A percentile compares a stretch with the other conserved stretches of the same genome.
Conservation (phyloP, 176 grass and related monocot genomes). For the Oryza australiensis region DNA sequence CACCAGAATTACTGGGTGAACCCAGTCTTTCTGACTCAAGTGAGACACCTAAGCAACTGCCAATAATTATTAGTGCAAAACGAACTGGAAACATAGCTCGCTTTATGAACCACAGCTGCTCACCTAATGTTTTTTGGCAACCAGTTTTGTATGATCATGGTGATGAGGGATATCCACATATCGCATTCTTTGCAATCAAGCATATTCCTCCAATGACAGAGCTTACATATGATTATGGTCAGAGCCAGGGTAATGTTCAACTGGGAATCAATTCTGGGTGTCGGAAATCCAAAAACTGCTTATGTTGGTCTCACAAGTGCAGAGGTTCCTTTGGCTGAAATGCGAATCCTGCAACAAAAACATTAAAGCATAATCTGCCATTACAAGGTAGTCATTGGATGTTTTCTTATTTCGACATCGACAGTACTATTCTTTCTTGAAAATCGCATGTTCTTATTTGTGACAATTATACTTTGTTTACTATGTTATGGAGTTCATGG, state of each 20-base stretch:
- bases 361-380: not conserved
- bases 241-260: conserved; percentile 43
- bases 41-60: conserved; percentile 50
- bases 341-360: not conserved
- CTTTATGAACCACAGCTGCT: conserved; percentile 91
- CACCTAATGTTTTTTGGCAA: conserved; percentile 83
- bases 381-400: conserved; percentile 35
- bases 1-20: conserved; percentile 72
- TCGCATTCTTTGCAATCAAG: conserved; percentile 82
- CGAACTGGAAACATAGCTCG: conserved; percentile 64
- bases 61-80: conserved; percentile 67
- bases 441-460: not conserved
- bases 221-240: conserved; percentile 86
- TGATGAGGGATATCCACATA: conserved; percentile 65
- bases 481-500: conserved; percentile 5
- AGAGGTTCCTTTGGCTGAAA: conserved; percentile 66
- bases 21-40: conserved; percentile 50
- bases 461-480: not conserved
- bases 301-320: conserved; percentile 64
- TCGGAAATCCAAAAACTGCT: conserved; percentile 52
- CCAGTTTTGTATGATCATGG: conserved; percentile 75
- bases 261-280: conserved; percentile 23
- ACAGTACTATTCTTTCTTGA: not conserved
- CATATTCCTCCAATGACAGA: conserved; percentile 91
- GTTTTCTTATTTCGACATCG: conserved; percentile 4